phyloP scores from a whole-genome alignment of 2,329 filamentous ascomycete species.

The Arthrobotrys sphaeroides region DNA sequence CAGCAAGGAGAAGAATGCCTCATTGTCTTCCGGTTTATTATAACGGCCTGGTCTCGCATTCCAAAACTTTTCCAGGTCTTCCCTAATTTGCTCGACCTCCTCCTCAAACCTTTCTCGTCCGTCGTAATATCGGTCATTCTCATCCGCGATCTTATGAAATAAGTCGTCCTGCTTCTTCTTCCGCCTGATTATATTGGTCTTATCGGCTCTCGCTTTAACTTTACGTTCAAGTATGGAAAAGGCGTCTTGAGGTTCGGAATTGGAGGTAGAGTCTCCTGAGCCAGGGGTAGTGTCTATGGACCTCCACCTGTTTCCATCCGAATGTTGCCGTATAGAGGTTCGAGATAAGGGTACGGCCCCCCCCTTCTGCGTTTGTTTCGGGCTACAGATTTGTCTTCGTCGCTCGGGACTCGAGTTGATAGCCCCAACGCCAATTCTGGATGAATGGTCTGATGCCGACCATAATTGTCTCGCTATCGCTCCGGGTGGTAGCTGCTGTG shows the following conservation, averaged over 20 bases:
- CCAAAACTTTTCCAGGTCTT: neutral
- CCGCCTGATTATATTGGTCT: neutral
- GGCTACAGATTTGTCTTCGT: neutral
- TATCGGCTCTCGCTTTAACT: neutral
- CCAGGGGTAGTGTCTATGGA: neutral
- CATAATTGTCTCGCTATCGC: slow-evolving; percentile 28
- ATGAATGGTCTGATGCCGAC: neutral
- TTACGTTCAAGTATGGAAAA: slow-evolving; percentile 13
- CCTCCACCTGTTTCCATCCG: neutral
- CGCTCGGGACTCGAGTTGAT: neutral
- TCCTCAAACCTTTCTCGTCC: neutral
- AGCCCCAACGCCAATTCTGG: neutral
- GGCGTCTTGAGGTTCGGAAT: neutral
- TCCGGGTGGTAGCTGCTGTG: neutral
- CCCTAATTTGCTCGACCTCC: neutral
- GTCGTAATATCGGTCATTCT: neutral
- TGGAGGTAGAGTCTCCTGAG: neutral
- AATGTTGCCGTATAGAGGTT: neutral
- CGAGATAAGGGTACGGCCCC: neutral
- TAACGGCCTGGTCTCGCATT: neutral
- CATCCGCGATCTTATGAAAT: neutral
- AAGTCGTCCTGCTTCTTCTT: neutral
- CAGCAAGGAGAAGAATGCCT: slow-evolving; percentile 15
- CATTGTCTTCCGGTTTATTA: slow-evolving; percentile 1
- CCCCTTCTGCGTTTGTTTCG: neutral